These are phyloP conservation scores for Vitis hybrid DNA, from an alignment of 177 flowering plant species.

Conservation along the genomic window DNA sequence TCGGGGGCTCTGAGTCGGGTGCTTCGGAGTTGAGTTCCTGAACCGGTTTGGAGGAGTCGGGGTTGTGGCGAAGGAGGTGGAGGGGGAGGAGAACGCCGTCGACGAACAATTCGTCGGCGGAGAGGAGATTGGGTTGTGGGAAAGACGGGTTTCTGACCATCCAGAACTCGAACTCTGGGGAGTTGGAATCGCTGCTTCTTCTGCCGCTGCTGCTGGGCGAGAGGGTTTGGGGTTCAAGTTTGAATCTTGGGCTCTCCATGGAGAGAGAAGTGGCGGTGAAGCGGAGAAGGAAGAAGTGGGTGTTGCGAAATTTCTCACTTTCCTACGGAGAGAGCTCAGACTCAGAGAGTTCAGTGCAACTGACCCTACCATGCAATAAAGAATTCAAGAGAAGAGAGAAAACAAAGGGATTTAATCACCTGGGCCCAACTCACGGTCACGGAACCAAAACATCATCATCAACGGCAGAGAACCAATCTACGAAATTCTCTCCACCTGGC, in stretches of 20 bases:
- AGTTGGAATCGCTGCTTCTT: conserved; percentile 35
- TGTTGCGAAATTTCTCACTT: not conserved
- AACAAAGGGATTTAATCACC: not conserved
- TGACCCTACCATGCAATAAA: conserved; percentile 13
- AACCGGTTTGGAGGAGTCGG: conserved; percentile 12
- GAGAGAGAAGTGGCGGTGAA: conserved; percentile 12
- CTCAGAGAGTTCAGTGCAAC: conserved; percentile 13
- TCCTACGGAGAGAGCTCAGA: not conserved
- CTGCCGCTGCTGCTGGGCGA: conserved; percentile 34
- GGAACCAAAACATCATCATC: no score
- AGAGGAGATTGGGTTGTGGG: conserved; percentile 54
- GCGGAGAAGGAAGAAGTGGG: not conserved
- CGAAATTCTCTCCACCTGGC: no score
- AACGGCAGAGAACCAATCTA: no score
- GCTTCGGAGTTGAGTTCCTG: conserved; percentile 6
- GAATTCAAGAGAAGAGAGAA: conserved; percentile 1
- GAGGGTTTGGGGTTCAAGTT: conserved; percentile 14
- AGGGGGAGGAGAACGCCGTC: conserved; percentile 88
- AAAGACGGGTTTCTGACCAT: conserved; percentile 63
- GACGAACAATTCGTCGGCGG: conserved; percentile 86
- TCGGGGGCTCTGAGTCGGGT: conserved; percentile 11
- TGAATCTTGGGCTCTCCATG: conserved; percentile 16
- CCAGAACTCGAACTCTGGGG: conserved; percentile 97
- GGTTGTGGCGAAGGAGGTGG: conserved; percentile 31
- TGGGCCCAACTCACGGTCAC: no score